Evolutionary conservation across 1,139 yeast species (phyloP).

Genomic region (Sugiyamaella novakii): DNA sequence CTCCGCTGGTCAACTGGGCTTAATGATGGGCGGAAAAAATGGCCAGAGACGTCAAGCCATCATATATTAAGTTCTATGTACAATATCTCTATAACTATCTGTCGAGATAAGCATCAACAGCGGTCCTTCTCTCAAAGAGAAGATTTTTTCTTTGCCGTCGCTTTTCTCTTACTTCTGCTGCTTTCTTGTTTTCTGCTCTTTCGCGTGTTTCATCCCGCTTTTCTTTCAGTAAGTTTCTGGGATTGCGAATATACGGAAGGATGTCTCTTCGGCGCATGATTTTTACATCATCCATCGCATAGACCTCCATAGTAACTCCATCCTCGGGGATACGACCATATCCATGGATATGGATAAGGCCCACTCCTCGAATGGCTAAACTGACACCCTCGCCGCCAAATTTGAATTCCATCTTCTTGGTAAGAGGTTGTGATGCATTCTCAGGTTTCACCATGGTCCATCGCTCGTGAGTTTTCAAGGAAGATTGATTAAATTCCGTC

Average conservation of each 20-base stretch:
- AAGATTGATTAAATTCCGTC: conserved; percentile 33
- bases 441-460: conserved; percentile 30
- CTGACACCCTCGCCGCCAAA: conserved; percentile 59
- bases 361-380: conserved; percentile 67
- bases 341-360: conserved; percentile 64
- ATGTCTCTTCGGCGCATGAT: conserved; percentile 41
- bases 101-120: conserved; percentile 7
- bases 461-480: conserved; percentile 34
- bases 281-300: conserved; percentile 52
- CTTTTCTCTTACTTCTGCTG: not conserved
- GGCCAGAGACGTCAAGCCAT: too few relatives aligned
- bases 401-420: conserved; percentile 37
- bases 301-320: conserved; percentile 48
- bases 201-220: not conserved
- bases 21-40: too few relatives aligned
- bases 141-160: not conserved
- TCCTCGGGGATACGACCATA: conserved; percentile 54
- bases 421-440: conserved; percentile 26
- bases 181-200: not conserved
- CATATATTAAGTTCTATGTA: conserved; percentile 1
- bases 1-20: not conserved
- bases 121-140: conserved; percentile 5
- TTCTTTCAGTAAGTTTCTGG: conserved; percentile 2
- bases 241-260: conserved; percentile 33
- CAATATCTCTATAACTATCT: conserved; percentile 1